Percentiles rank a stretch among this genome's conserved stretches.
phyloP scores from a whole-genome alignment of 164 flowering plant species.

The Tetrastigma voinierianum region DNA sequence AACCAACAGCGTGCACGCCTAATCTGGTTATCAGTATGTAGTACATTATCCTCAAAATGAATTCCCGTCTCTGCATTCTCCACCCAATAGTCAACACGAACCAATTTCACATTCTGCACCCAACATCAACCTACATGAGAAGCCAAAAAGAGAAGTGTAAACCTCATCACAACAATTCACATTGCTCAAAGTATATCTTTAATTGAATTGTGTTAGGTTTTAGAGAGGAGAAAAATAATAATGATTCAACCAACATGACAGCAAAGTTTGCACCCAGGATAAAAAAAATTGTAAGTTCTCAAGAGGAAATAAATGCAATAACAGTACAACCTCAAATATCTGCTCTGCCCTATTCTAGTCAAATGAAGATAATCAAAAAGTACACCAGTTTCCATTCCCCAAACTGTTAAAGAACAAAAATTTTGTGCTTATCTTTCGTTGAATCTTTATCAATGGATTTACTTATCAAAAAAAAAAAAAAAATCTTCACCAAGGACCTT shows the following conservation, averaged over 20 bases:
- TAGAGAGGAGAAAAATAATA: background rate
- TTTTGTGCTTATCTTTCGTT: too few species aligned
- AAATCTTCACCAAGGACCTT: too few species aligned
- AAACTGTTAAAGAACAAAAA: too few species aligned
- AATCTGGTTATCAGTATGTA: conserved; percentile 85
- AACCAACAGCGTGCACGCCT: conserved; percentile 98
- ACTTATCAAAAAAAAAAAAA: too few species aligned
- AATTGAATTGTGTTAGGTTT: background rate
- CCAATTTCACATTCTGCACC: conserved; percentile 82
- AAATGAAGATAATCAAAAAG: too few species aligned
- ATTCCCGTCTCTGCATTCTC: conserved; percentile 84
- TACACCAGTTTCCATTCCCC: too few species aligned
- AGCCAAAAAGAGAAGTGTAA: conserved; percentile 20
- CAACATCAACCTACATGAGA: conserved; percentile 63
- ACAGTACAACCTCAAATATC: too few species aligned
- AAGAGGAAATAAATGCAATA: background rate
- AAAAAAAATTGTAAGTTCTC: too few species aligned
- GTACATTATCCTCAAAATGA: conserved; percentile 59
- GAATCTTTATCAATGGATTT: too few species aligned
- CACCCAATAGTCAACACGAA: conserved; percentile 87
- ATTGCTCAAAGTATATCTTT: background rate
- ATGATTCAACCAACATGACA: background rate
- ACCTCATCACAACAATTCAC: conserved; percentile 18
- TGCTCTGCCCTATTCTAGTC: too few species aligned
- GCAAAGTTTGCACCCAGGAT: background rate